These are phyloP conservation scores for Pleurotus citrinopileatus DNA, from an alignment of 768 basidiomycete genomes.

Conservation along the genomic window DNA sequence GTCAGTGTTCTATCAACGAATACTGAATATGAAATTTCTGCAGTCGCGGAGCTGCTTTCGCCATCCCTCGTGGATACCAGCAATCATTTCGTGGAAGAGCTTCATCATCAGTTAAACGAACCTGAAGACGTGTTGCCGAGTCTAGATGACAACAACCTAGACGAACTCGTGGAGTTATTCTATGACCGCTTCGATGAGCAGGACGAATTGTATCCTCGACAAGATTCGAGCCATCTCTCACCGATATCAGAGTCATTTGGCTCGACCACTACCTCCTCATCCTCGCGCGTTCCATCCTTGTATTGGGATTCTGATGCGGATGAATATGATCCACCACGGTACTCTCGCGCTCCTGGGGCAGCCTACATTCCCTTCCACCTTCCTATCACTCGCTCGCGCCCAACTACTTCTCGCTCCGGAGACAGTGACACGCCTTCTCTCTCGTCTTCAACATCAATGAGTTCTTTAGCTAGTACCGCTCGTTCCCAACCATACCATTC, in stretches of 20 bases:
- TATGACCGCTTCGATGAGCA: constrained; percentile 4
- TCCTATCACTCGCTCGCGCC: constrained; percentile 26
- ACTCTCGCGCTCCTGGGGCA: constrained; percentile 15
- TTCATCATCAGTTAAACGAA: background rate
- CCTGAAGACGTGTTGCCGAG: constrained; percentile 6
- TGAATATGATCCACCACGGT: constrained; percentile 24
- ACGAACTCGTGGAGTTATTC: constrained; percentile 1
- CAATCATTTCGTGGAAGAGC: background rate
- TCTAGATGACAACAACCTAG: background rate
- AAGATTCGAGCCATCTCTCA: background rate
- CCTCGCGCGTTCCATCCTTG: constrained; percentile 12
- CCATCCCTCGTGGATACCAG: constrained; percentile 23
- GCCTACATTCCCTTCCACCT: constrained; percentile 24
- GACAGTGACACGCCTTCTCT: constrained; percentile 51
- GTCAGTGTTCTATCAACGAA: constrained; percentile 42
- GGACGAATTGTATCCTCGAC: background rate
- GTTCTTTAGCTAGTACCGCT: constrained; percentile 27
- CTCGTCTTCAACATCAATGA: constrained; percentile 36
- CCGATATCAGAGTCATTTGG: background rate
- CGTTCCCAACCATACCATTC: constrained; percentile 21
- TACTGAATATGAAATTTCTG: constrained; percentile 49
- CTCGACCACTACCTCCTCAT: background rate
- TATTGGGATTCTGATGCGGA: constrained; percentile 35
- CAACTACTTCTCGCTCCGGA: constrained; percentile 26
- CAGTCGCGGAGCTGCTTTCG: constrained; percentile 47